Conservation (phyloP, 2,329 filamentous ascomycete genomes). For the Colletotrichum theobromicola region DNA sequence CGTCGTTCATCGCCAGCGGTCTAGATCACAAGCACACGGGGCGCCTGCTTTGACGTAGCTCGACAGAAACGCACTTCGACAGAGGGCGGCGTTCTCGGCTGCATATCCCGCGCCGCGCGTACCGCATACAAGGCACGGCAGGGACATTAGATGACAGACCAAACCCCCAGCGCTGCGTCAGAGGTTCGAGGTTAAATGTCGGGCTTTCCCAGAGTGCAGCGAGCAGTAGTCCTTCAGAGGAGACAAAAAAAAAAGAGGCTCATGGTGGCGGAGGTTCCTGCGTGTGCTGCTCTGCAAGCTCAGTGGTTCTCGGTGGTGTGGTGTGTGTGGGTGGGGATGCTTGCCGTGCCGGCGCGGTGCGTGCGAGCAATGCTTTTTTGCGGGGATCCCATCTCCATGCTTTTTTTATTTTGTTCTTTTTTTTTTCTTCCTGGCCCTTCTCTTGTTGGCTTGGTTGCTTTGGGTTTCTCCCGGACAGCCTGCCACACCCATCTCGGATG, state of each 20-base stretch:
- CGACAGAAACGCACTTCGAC: background rate
- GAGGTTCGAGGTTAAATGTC: background rate
- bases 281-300: background rate
- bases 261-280: background rate
- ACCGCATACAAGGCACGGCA: background rate
- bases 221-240: background rate
- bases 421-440: background rate
- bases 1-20: background rate
- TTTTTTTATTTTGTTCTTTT: no score
- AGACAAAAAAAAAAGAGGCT: background rate
- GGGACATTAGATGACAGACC: constrained; percentile 11
- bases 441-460: background rate
- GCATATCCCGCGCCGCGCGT: background rate
- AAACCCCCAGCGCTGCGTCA: background rate
- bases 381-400: background rate
- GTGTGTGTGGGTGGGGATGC: background rate
- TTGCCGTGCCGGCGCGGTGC: background rate
- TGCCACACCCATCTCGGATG: background rate
- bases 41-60: background rate
- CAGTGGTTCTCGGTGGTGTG: background rate
- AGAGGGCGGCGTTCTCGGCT: background rate
- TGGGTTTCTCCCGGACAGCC: background rate
- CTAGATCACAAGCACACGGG: background rate
- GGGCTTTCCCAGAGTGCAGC: background rate
- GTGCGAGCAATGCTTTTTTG: background rate